Evolutionary conservation across 257 asterid species (phyloP).

Genomic region (Solanum sejunctum): DNA sequence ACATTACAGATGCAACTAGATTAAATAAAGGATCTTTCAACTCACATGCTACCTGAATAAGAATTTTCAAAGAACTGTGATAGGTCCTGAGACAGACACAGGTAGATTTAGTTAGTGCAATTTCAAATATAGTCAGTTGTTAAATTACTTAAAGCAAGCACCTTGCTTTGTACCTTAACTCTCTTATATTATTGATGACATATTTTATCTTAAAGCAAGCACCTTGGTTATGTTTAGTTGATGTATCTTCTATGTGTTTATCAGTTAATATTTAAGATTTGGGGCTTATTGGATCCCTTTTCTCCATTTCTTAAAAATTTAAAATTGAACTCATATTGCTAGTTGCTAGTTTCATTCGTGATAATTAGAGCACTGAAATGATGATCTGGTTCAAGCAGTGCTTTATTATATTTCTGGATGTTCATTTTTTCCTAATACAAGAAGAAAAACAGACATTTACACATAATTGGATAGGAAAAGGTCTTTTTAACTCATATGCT

Average conservation of each 20-base stretch:
- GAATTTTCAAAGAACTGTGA: background rate
- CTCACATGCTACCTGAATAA: background rate
- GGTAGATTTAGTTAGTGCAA: background rate
- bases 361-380: background rate
- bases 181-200: background rate
- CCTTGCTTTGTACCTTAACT: background rate
- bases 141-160: background rate
- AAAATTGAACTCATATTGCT: background rate
- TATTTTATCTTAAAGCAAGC: background rate
- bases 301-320: too few relatives aligned
- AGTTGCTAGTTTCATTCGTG: background rate
- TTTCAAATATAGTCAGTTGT: background rate
- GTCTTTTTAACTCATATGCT: background rate
- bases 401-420: background rate
- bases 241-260: background rate
- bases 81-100: background rate
- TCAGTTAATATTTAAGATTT: background rate
- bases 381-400: background rate
- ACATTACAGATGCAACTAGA: background rate
- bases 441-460: background rate
- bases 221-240: background rate
- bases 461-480: background rate
- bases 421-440: background rate
- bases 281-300: background rate
- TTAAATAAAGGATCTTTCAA: background rate